Evolutionary conservation across 2,329 filamentous ascomycete genomes (phyloP).

Genomic region (Arthrocladium fulminans): DNA sequence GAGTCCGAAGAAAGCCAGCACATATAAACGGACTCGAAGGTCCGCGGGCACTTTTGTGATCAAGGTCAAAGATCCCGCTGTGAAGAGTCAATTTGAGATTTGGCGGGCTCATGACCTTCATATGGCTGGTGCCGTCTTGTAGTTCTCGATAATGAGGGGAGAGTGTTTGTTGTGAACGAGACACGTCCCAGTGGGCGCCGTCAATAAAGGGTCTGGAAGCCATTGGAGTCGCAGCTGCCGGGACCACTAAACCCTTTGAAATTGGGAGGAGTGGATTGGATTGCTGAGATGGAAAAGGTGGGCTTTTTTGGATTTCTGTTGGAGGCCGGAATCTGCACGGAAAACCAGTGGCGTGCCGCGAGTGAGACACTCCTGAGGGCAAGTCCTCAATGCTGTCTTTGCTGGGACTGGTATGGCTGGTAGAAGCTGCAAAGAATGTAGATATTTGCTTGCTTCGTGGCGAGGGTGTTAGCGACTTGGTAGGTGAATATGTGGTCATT

Average conservation of each 20-base stretch:
- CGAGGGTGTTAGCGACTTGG: background rate
- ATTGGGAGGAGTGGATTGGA: background rate
- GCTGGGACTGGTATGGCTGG: constrained; percentile 2
- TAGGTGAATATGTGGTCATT: background rate
- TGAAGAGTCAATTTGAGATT: background rate
- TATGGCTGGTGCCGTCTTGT: background rate
- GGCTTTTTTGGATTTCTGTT: background rate
- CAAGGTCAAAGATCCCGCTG: background rate
- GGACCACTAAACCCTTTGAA: background rate
- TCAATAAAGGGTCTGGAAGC: background rate
- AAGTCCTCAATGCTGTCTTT: constrained; percentile 8
- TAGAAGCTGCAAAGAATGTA: background rate
- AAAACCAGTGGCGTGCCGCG: constrained; percentile 11
- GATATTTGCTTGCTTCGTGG: background rate
- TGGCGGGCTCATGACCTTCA: background rate
- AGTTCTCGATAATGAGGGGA: background rate
- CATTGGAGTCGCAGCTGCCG: too few relatives aligned
- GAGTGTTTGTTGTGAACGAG: background rate
- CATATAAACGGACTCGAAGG: constrained; percentile 21
- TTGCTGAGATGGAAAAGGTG: background rate
- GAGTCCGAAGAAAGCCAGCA: constrained; percentile 18
- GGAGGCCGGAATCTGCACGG: background rate
- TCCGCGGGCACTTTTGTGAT: constrained; percentile 2
- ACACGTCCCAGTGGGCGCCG: background rate
- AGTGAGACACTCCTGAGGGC: constrained; percentile 2